Base-by-base conservation (phyloP, 2,329 filamentous ascomycete species). In the Phoma sp. region DNA sequence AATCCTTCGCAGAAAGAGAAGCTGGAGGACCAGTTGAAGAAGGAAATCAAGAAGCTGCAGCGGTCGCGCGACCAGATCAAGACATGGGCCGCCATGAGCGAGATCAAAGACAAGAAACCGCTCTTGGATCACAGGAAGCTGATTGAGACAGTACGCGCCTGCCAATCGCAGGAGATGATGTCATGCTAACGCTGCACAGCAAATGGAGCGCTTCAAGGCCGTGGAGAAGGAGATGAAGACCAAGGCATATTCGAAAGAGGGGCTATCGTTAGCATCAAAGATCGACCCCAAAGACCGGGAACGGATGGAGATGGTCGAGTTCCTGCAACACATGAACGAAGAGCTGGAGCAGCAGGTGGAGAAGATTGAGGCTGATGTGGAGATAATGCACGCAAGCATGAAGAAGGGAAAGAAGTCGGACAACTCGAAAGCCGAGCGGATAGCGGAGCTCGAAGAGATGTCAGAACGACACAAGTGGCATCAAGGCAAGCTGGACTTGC, bases 211-310 rank as follows among this genome's bases (percentile, higher is more conserved):
- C 71, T 99, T 99, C 85, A 99, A 99, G 81, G 93, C 93, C n/a
- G 95, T 99, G 47, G 95, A 99, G 78, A 99, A 99, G 82, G 95
- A 96, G 71, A 98, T 99, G 95, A 99, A 99, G 83, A 99, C 95
- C 52, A 99, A 99, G 78, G 95, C 95, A 57, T 99, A 96, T 79
- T 98, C 95, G 59, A 98, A 99, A 82, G 95, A 98, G 78, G 95
- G 95, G 37, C 80, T 99, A 62, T 95, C 91, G 60, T 91, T 93
- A 46, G 92, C 92, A 21, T 88, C 92, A 43, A 96, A 96, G 77
- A 84, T 98, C 61, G 95, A 99, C 78, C 95, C 95, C n/a, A 96
- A 93, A 74, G 95, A 98, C 76, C 92, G 96, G 76, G 93, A 96
- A 74, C 96, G 96, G 78, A 82, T 90, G 58, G 93, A 98, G 68